Evolutionary conservation across 805 yeast species (phyloP), one percentile per base, ranked within the genome.

Genomic region (Kuraishia piskuri): DNA sequence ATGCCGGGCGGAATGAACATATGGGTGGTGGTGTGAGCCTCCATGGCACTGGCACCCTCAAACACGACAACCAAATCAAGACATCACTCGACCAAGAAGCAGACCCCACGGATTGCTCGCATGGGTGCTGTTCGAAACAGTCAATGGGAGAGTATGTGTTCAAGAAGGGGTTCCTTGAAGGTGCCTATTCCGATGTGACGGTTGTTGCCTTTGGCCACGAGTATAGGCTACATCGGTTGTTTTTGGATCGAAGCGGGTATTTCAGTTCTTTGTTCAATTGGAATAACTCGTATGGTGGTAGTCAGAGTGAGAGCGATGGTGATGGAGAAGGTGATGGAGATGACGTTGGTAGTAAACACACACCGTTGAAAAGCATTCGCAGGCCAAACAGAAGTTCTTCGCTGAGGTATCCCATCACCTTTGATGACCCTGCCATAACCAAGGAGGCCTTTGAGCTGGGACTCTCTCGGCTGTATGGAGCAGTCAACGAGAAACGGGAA

Each of bases 361-460:
- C 40, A 8, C 40, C 40, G 4, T 31, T n/a, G n/a, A n/a, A n/a
- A n/a, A n/a, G n/a, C n/a, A n/a, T n/a, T n/a, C n/a, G n/a, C 40
- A 5, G 14, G 14, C 17, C 40, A 31, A 12, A 31, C 40, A 7
- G 14, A n/a, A 31, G 40, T 4, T 12, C 40, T 12, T 19, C 23
- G 31, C 31, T 25, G 31, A 25, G 31, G 6, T 31, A 66, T 53
- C 70, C 65, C 20, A 56, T 74, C 48, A 63, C 61, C 9, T 75
- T 74, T 57, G 78, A 70, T 36, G 78, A 73, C 58, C 67, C 68
- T 7, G 63, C 69, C 48, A 73, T 75, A 50, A 71, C 77, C 0
- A 68, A 67, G 52, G 71, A 71, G 21, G 72, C 80, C 3, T 78
- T 80, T 60, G 82, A 79, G 49, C 60, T 75, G 22, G 79, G 79